A percentile compares a stretch with the other conserved stretches of the same genome.
phyloP scores from a whole-genome alignment of 306 rosid genomes.

The Glycine soja region DNA sequence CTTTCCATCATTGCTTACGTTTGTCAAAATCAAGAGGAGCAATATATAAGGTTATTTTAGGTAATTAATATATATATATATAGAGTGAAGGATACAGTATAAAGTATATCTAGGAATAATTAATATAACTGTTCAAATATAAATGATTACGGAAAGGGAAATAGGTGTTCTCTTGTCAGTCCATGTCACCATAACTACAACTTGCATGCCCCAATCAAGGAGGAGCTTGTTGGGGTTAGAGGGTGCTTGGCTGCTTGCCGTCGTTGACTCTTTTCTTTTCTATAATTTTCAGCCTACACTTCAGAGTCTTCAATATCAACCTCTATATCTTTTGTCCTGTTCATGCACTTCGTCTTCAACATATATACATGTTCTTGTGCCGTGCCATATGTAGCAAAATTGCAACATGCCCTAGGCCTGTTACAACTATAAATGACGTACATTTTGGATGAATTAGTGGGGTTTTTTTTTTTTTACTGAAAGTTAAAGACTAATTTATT shows the following conservation, averaged over 20 bases:
- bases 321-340: not conserved
- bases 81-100: not conserved
- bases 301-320: not conserved
- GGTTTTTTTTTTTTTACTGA: no score
- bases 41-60: no score
- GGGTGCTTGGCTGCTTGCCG: conserved; percentile 3
- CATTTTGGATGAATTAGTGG: no score
- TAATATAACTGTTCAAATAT: not conserved
- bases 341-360: no score
- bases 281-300: not conserved
- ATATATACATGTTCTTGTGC: not conserved
- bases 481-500: no score
- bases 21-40: not conserved
- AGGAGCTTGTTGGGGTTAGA: not conserved
- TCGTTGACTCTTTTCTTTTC: not conserved
- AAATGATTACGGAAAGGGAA: conserved; percentile 24
- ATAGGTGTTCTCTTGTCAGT: not conserved
- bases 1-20: not conserved
- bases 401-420: not conserved
- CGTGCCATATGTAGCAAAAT: not conserved
- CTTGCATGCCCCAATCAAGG: conserved; percentile 21
- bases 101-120: not conserved
- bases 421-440: no score
- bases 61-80: no score
- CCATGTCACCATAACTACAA: not conserved